Conservation (phyloP, 2,329 filamentous ascomycete species). For the Monascus ruber region DNA sequence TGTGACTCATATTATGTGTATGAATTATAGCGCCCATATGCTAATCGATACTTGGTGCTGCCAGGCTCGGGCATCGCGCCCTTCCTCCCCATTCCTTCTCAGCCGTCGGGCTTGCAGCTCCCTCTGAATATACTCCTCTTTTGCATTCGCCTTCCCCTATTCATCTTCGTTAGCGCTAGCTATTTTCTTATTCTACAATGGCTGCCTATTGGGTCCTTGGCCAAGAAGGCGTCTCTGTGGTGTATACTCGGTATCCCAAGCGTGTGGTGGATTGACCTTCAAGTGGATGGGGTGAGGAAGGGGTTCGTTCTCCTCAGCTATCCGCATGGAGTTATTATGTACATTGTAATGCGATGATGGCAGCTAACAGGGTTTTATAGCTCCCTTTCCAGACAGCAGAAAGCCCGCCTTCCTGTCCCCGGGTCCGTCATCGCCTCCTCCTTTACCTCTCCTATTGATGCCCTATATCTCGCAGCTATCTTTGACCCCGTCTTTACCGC, state of each 20-base stretch:
- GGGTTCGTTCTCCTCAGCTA: slow-evolving; percentile 43
- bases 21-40: not conserved
- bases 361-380: slow-evolving; percentile 18
- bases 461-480: slow-evolving; percentile 85
- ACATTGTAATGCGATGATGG: not conserved
- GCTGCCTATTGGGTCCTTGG: slow-evolving; percentile 57
- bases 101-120: slow-evolving; percentile 50
- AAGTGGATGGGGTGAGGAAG: slow-evolving; percentile 90
- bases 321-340: slow-evolving; percentile 1
- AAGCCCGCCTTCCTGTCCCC: slow-evolving; percentile 62
- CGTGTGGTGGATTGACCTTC: slow-evolving; percentile 97
- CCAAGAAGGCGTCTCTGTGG: slow-evolving; percentile 81
- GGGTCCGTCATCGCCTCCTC: slow-evolving; percentile 79
- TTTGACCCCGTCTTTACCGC: slow-evolving; percentile 93
- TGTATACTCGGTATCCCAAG: slow-evolving; percentile 76
- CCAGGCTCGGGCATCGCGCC: slow-evolving; percentile 90
- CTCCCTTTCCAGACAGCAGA: slow-evolving; percentile 60
- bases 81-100: slow-evolving; percentile 71
- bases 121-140: slow-evolving; percentile 64
- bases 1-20: slow-evolving; percentile 24
- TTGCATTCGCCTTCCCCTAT: slow-evolving; percentile 65
- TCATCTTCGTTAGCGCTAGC: slow-evolving; percentile 53
- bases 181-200: slow-evolving; percentile 78
- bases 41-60: slow-evolving; percentile 2
- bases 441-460: slow-evolving; percentile 85